Base-by-base conservation (phyloP, 2,329 filamentous ascomycete species). In the Fusarium musae region DNA sequence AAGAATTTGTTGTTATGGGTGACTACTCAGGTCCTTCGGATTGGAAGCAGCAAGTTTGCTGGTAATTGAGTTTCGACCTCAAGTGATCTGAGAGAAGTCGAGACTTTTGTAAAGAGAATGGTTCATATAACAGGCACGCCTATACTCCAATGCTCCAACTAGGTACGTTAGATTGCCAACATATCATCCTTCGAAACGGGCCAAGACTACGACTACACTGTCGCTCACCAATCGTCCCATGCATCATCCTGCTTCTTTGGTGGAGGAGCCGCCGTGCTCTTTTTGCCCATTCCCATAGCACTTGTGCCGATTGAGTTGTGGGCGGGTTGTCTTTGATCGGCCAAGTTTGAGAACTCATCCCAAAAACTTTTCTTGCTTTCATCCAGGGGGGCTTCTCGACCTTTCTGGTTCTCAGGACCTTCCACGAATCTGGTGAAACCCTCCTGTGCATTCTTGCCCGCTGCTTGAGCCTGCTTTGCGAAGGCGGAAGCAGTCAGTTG, bases 361-460 rank as follows among this genome's bases (percentile, higher is more conserved):
- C 95, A 98, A 83, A 97, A 97, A 75, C 93, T 92, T 80, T 92
- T 92, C 82, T 92, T 93, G 88, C 81, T 92, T 87, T 85, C 87
- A 78, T 91, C 87, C 58, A 90, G 78, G 63, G 82, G 84, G 60
- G 79, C 83, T 63, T 82, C 79, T 63, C 83, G 59, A 36, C 6
- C 79, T 66, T 75, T 70, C 60, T 78, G 77, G 47, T 84, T 79
- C 28, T 86, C 84, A 21, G 88, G 88, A 6, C 93, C 94, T 80
- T 98, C 96, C 59, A 98, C 95, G 78, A 98, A 98, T 58, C 92
- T 91, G 80, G 88, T 94, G 84, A 98, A 92, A 44, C 91, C 89
- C 12, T 96, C 93, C 61, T 94, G 92, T 0, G 95, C 94, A 59
- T 87, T 91, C 78, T 90, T 91, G 34, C 93, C 92, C 19, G 93